Conservation (phyloP, 345 rosid species). For the Eucalyptus urophylla region DNA sequence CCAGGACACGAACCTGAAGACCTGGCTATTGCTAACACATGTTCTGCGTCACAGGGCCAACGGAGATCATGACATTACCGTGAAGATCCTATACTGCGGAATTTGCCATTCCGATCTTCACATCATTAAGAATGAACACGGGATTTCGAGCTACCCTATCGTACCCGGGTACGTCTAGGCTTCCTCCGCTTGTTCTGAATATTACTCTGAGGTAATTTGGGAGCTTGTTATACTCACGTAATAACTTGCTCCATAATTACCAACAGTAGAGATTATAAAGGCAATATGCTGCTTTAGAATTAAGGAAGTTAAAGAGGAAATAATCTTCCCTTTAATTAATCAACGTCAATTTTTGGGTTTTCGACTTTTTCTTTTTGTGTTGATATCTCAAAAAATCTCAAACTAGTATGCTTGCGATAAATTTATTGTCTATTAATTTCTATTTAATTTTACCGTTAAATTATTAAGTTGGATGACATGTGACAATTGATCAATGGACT, state of each 20-base stretch:
- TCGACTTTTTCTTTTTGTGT: background rate
- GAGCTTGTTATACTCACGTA: background rate
- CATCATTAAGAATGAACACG: background rate
- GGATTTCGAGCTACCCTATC: background rate
- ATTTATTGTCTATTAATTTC: rapidly evolving
- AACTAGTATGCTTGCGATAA: no score
- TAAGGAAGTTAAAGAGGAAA: background rate
- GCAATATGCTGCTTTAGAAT: background rate
- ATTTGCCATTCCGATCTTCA: background rate
- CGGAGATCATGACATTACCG: background rate
- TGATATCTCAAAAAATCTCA: rapidly evolving
- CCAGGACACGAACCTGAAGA: background rate
- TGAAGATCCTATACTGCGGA: background rate
- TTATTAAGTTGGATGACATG: rapidly evolving
- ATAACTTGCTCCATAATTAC: background rate
- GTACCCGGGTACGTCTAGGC: background rate
- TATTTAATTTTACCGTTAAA: rapidly evolving
- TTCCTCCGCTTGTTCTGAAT: background rate
- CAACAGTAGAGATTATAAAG: background rate
- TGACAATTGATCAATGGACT: rapidly evolving
- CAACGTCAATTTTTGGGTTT: background rate
- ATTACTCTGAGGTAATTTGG: no score
- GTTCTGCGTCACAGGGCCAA: background rate
- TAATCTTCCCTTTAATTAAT: background rate
- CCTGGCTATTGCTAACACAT: background rate